These are phyloP conservation scores for Starmerella gropengiesseri DNA, from an alignment of 805 yeast species.

Conservation along the genomic window DNA sequence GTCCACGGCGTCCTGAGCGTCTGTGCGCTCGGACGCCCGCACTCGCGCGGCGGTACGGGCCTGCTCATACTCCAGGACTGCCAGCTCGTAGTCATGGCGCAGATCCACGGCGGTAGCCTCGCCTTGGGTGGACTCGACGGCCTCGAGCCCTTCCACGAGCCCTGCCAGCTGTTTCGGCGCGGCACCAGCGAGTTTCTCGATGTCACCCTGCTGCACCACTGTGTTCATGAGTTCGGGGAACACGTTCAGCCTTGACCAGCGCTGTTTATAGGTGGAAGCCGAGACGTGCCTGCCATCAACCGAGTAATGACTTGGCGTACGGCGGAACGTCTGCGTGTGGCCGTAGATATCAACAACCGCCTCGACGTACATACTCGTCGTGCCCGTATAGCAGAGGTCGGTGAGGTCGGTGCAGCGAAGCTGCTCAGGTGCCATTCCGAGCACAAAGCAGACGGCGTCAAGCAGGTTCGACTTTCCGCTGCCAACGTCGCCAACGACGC, in stretches of 20 bases:
- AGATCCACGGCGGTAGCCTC: slow-evolving; percentile 66
- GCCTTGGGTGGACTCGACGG: slow-evolving; percentile 29
- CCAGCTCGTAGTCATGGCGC: slow-evolving; percentile 51
- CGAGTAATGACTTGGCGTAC: slow-evolving; percentile 12
- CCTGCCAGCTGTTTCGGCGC: slow-evolving; percentile 63
- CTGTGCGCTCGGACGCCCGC: slow-evolving; percentile 60
- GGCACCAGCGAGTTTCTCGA: slow-evolving; percentile 84
- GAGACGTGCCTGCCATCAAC: slow-evolving; percentile 15
- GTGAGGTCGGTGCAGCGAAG: slow-evolving; percentile 61
- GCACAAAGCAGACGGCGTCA: slow-evolving; percentile 92
- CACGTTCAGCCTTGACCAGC: slow-evolving; percentile 67
- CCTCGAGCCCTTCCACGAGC: slow-evolving; percentile 56
- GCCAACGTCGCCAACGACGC: slow-evolving; percentile 97
- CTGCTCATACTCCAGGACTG: slow-evolving; percentile 44
- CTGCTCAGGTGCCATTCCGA: slow-evolving; percentile 69
- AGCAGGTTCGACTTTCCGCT: slow-evolving; percentile 95
- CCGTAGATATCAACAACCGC: slow-evolving; percentile 14
- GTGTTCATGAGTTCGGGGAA: slow-evolving; percentile 83
- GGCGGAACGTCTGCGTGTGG: slow-evolving; percentile 10
- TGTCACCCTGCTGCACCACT: slow-evolving; percentile 93
- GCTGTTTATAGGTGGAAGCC: slow-evolving; percentile 43
- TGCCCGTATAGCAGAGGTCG: slow-evolving; percentile 54
- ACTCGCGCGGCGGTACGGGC: slow-evolving; percentile 54
- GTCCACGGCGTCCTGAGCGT: slow-evolving; percentile 49
- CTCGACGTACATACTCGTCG: slow-evolving; percentile 9